Evolutionary conservation across 176 grass and related monocot species (phyloP).

Genomic region (Musa itinerans): DNA sequence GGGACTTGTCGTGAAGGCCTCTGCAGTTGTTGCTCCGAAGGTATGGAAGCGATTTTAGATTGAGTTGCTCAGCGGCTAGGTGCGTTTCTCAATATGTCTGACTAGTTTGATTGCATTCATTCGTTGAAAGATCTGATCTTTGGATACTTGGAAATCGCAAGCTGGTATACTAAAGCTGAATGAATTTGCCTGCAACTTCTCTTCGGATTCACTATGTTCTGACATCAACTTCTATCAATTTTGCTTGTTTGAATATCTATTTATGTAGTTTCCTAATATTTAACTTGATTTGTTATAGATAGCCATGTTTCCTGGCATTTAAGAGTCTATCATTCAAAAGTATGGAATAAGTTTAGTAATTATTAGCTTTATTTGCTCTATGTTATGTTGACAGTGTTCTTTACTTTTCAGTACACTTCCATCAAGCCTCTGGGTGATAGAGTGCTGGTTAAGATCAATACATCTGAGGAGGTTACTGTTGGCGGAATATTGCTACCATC

Average conservation of each 20-base stretch:
- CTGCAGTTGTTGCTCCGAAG: conserved; percentile 62
- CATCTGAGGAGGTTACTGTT: conserved; percentile 54
- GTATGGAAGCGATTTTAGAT: conserved; percentile 7
- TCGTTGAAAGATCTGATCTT: not conserved
- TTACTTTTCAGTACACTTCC: conserved; percentile 47
- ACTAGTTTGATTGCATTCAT: not conserved
- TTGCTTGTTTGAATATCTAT: too few species aligned
- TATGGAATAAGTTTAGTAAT: not conserved
- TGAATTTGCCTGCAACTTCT: too few species aligned
- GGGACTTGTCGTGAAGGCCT: conserved; percentile 49
- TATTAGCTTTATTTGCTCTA: not conserved
- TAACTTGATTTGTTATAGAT: too few species aligned
- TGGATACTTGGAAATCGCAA: not conserved
- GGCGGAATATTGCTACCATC: conserved; percentile 72
- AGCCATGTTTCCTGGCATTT: too few species aligned
- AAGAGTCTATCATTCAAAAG: not conserved
- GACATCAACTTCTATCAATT: too few species aligned
- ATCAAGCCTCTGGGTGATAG: conserved; percentile 70
- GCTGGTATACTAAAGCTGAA: too few species aligned
- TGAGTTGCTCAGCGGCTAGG: not conserved
- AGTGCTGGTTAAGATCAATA: conserved; percentile 78
- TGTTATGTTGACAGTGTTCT: not conserved
- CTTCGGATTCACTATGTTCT: too few species aligned
- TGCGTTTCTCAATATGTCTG: too few species aligned
- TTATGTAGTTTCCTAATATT: too few species aligned